Evolutionary conservation across 108 stramenopile species (phyloP).

Genomic region (Conticribra weissflogii): DNA sequence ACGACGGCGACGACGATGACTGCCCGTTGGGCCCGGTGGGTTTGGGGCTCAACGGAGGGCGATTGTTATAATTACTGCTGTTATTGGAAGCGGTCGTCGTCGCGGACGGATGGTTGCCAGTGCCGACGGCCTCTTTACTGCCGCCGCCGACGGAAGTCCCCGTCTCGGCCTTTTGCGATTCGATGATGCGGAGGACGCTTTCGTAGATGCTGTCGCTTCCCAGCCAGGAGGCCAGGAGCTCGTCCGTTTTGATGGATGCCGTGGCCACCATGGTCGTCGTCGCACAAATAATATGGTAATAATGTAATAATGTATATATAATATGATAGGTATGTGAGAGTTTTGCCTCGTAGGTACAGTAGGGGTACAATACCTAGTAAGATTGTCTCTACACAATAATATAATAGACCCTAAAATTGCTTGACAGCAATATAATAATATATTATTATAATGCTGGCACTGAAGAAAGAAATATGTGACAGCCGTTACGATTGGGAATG

Average conservation of each 20-base stretch:
- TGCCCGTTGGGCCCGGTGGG: no score
- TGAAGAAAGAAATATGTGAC: no score
- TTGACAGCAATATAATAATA: no score
- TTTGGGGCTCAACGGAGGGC: conserved; percentile 52
- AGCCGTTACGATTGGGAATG: no score
- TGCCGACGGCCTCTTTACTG: conserved; percentile 1
- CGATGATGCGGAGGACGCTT: conserved; percentile 66
- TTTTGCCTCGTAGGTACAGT: no score
- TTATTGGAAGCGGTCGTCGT: conserved; percentile 8
- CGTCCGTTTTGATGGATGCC: conserved; percentile 83
- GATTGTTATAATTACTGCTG: conserved; percentile 39
- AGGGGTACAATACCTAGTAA: no score
- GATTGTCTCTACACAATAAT: no score
- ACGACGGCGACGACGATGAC: no score
- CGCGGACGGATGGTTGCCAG: conserved; percentile 8
- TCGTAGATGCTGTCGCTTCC: conserved; percentile 78
- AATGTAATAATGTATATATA: neutral
- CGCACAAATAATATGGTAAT: neutral
- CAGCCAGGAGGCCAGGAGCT: conserved; percentile 80
- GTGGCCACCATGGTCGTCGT: conserved; percentile 51
- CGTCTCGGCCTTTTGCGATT: conserved; percentile 50
- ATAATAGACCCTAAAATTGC: no score
- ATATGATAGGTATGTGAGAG: neutral
- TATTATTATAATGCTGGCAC: no score
- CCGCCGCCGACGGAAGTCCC: neutral